Percentiles rank a stretch among this genome's conserved stretches.
phyloP scores from a whole-genome alignment of 345 rosid species.

The Alliaria petiolata region DNA sequence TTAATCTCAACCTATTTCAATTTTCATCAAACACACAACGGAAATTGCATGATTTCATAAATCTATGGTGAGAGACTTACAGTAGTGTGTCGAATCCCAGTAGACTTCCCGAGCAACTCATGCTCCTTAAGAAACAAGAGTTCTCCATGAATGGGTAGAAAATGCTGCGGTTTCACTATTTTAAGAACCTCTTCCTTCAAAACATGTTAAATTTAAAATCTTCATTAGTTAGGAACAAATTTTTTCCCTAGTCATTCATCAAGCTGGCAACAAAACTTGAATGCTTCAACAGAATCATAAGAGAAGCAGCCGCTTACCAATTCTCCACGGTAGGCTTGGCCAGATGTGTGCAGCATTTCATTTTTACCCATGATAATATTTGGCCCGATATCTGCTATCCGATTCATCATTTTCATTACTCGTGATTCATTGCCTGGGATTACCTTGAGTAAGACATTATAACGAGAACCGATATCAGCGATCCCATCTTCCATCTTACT shows the following conservation, averaged over 20 bases:
- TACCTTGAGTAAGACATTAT: conserved; percentile 47
- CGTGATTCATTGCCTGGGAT: conserved; percentile 98
- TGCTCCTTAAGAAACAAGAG: conserved; percentile 96
- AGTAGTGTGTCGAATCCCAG: conserved; percentile 90
- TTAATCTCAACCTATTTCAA: too few relatives aligned
- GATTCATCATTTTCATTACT: conserved; percentile 97
- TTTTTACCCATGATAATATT: conserved; percentile 82
- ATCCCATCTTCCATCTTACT: neutral
- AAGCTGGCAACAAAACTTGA: conserved; percentile 3
- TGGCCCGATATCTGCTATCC: conserved; percentile 92
- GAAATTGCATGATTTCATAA: neutral
- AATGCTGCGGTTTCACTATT: conserved; percentile 97
- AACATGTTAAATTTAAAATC: neutral
- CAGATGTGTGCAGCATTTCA: conserved; percentile 89
- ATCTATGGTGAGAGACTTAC: conserved; percentile 45
- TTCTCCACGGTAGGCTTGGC: conserved; percentile 97
- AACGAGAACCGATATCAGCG: neutral
- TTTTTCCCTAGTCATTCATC: neutral
- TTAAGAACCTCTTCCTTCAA: conserved; percentile 92
- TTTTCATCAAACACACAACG: too few relatives aligned
- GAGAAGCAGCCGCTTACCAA: conserved; percentile 45
- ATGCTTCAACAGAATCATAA: neutral
- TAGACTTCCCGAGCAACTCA: conserved; percentile 87
- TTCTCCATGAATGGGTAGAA: conserved; percentile 96
- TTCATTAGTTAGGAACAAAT: neutral